Base-by-base conservation (phyloP, 257 asterid species). In the Prunella vulgaris region DNA sequence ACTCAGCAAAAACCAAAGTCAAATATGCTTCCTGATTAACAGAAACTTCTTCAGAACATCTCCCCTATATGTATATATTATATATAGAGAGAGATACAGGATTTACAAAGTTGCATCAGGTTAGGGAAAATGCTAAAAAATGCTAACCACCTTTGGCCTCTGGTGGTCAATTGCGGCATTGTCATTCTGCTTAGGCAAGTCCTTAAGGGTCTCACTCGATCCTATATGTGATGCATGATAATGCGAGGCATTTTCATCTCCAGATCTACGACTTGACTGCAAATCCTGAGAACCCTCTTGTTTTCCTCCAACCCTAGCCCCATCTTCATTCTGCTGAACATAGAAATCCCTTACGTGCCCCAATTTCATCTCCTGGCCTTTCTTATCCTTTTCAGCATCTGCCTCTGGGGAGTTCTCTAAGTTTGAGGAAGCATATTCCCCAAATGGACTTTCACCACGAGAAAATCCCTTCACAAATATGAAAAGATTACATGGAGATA, bases 401-500 rank as follows among this genome's bases (percentile, higher is more conserved):
- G 66, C 83, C 37, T 83, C 90, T 48, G 86, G 82, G 54, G 92
- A 85, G 75, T 82, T 82, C 79, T 82, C 97, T 69, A 84, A 77
- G 74, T 88, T 85, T 70, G 90, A 79, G 40, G 95, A 86, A 72
- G 84, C 81, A 74, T 88, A 91, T 78, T 81, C 96, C 7, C 83
- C 90, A 67, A 82, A 84, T 49, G 90, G 95, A 77, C 97, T 93
- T 69, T 79, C 90, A 52, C 79, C 84, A 49, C 74, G 88, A 10
- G 88, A 82, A 57, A 66, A 70, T 59, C 83, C 91, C 98, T 85
- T 78, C 69, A 79, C 33, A 17, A 79, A 78, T 14, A 79, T 76
- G 20, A 49, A 70, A 27, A 78, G 28, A 46, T 46, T 46, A 46
- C 21, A 20, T 24, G n/a, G 44, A 38, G 44, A 72, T 24, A 13